phyloP scores from a whole-genome alignment of 495 filamentous ascomycete genomes.

The Neurospora sp. region DNA sequence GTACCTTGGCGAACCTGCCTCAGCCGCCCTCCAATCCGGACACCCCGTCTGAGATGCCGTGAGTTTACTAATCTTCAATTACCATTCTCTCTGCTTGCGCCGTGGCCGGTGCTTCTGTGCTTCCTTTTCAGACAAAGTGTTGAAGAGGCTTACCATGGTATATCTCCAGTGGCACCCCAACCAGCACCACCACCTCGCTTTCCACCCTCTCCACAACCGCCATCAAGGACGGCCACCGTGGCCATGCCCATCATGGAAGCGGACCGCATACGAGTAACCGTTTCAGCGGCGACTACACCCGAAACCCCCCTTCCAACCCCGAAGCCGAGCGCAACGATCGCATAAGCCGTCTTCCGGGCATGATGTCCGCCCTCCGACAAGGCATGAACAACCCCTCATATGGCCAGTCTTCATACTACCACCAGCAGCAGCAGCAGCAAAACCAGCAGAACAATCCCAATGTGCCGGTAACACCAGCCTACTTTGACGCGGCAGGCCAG shows the following conservation, averaged over 20 bases:
- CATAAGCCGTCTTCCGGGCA: conserved; percentile 79
- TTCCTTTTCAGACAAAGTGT: not conserved
- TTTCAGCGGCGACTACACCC: conserved; percentile 43
- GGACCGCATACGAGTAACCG: conserved; percentile 4
- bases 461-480: conserved; percentile 38
- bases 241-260: conserved; percentile 43
- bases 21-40: conserved; percentile 73
- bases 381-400: conserved; percentile 4
- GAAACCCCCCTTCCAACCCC: conserved; percentile 54
- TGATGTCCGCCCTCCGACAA: conserved; percentile 59
- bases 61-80: conserved; percentile 27
- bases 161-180: conserved; percentile 70
- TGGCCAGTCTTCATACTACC: not conserved
- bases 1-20: conserved; percentile 63
- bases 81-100: too few species aligned
- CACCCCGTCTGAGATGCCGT: conserved; percentile 90
- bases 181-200: conserved; percentile 74
- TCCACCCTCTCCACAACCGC: conserved; percentile 82
- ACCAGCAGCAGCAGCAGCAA: conserved; percentile 7
- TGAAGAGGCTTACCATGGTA: conserved; percentile 1
- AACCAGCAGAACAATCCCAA: conserved; percentile 17
- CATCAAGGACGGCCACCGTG: conserved; percentile 87
- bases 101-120: not conserved
- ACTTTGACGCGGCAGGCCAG: conserved; percentile 61
- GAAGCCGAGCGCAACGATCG: conserved; percentile 90